Evolutionary conservation across 1,284 basidiomycete genomes (phyloP).

Genomic region (Fomitopsis schrenkii): DNA sequence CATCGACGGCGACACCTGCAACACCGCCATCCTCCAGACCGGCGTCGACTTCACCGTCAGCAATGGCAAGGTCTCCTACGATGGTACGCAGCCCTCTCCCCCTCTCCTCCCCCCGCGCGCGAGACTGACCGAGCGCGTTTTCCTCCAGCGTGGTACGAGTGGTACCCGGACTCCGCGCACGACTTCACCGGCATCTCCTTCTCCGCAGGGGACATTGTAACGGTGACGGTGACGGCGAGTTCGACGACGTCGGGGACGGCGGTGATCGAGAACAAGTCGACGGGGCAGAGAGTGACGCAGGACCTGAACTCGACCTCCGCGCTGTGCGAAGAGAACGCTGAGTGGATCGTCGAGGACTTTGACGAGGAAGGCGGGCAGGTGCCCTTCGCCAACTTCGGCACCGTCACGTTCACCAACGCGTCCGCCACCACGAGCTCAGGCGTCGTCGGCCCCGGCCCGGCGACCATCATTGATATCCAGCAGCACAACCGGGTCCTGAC

Average conservation of each 20-base stretch:
- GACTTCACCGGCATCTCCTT: slow-evolving; percentile 31
- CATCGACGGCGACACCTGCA: not conserved
- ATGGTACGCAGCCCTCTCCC: slow-evolving; percentile 13
- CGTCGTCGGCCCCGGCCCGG: slow-evolving; percentile 27
- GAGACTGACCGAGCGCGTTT: too few species aligned
- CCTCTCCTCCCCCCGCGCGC: not conserved
- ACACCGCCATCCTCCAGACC: not conserved
- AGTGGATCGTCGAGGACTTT: slow-evolving; percentile 29
- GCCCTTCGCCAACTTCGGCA: slow-evolving; percentile 33
- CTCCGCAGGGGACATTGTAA: slow-evolving; percentile 27
- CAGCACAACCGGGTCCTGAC: slow-evolving; percentile 25
- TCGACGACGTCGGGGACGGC: slow-evolving; percentile 24
- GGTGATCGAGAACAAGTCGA: slow-evolving; percentile 27
- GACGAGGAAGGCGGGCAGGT: slow-evolving; percentile 27
- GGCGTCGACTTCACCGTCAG: slow-evolving; percentile 27
- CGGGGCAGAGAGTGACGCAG: slow-evolving; percentile 25
- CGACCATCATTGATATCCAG: slow-evolving; percentile 29
- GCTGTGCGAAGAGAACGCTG: slow-evolving; percentile 27
- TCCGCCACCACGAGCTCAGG: slow-evolving; percentile 6
- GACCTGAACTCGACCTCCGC: slow-evolving; percentile 24
- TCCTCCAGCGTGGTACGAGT: slow-evolving; percentile 34
- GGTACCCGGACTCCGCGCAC: slow-evolving; percentile 32
- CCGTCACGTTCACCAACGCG: not conserved
- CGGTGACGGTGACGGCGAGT: slow-evolving; percentile 25
- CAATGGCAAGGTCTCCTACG: slow-evolving; percentile 19